phyloP scores from a whole-genome alignment of 2,329 filamentous ascomycete genomes.

The Trichophyton mentagrophytes region DNA sequence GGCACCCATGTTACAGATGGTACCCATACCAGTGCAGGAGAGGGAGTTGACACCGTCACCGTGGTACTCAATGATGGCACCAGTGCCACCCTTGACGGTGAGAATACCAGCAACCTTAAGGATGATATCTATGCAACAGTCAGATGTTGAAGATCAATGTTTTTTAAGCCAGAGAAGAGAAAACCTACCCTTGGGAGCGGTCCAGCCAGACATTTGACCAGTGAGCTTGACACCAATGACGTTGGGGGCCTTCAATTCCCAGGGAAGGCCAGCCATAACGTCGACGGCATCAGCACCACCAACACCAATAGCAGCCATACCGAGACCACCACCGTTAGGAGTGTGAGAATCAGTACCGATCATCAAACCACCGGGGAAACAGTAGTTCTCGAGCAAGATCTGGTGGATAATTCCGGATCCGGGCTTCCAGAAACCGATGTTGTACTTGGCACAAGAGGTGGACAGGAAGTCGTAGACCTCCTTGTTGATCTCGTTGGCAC shows the following conservation, averaged over 20 bases:
- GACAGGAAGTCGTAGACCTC: conserved; percentile 98
- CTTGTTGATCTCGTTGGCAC: conserved; percentile 90
- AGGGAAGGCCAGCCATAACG: conserved; percentile 92
- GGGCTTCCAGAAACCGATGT: conserved; percentile 99
- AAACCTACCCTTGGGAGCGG: conserved; percentile 66
- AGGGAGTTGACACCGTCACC: conserved; percentile 62
- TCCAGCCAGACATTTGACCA: conserved; percentile 80
- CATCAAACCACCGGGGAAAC: conserved; percentile 94
- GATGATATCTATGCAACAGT: conserved; percentile 60
- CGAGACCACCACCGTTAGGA: conserved; percentile 90
- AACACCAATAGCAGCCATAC: conserved; percentile 89
- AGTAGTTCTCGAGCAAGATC: conserved; percentile 97
- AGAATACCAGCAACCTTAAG: conserved; percentile 93
- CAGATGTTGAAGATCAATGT: background rate
- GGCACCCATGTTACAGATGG: conserved; percentile 58
- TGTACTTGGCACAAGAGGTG: conserved; percentile 92
- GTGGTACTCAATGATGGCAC: conserved; percentile 52
- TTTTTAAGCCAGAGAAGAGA: background rate
- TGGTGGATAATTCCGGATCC: conserved; percentile 99
- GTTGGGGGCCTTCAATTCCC: conserved; percentile 97
- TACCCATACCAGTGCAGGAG: conserved; percentile 76
- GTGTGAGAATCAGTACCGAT: conserved; percentile 98
- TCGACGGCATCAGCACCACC: conserved; percentile 97
- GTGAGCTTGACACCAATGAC: conserved; percentile 93
- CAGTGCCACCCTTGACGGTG: conserved; percentile 96